Evolutionary conservation across 192 early-diverging fungal species (phyloP), one percentile per base, ranked within the genome.

Genomic region (Physocladia obscura): DNA sequence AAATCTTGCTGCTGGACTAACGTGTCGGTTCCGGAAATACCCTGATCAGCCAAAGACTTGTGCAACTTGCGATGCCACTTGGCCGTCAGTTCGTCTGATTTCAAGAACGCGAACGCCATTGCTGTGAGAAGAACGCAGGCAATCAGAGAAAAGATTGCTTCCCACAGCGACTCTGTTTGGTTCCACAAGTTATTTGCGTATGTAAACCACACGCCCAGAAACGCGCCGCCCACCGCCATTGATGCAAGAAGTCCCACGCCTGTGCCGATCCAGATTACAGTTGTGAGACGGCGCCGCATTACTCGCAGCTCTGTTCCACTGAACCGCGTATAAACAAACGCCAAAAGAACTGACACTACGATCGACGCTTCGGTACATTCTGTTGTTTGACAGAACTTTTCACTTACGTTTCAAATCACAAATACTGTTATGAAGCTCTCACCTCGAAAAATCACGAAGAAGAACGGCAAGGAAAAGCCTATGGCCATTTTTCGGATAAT

Each of bases 21-120:
- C 11, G 15, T 29, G 11, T 15, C 34, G 2, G 17, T n/a, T 17
- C 11, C 13, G 1, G 24, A 6, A 31, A 51, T 47, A 19, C 38
- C n/a, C 15, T 27, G n/a, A 15, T 36, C 34, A 35, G 61, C 56
- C 50, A 27, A 19, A 19, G 19, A 77, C 1, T 70, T 48, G 11
- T 73, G 30, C 31, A 92, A 70, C 76, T 90, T 90, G 32, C 59
- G 57, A 31, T 87, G 82, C 92, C 92, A 92, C 71, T 96, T 94
- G 34, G 84, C 84, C 70, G 89, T 87, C 80, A 93, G 81, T 22
- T 85, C 74, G 27, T 89, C 83, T 13, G 90, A 84, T 29, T 84
- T 78, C 34, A 95, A 67, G 83, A 97, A 92, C 29, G 90, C 89
- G 35, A 97, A 72, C 19, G 88, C 88, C 91, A 95, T 94, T 19